Base-by-base conservation (phyloP, 2,329 filamentous ascomycete species). In the Phialophora macrospora region DNA sequence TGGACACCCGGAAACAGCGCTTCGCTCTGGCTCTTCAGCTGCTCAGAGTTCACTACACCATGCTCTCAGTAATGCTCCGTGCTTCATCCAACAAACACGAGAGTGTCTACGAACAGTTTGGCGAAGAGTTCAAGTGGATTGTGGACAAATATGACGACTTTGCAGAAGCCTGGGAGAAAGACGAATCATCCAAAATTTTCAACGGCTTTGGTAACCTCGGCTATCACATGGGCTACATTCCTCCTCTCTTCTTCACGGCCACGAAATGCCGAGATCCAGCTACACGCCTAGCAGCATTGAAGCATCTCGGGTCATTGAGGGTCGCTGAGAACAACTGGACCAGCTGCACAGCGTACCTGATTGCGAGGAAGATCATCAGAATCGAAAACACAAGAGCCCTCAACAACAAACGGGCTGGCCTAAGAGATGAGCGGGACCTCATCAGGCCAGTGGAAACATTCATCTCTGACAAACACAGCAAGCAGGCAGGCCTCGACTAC, bases 241-340 rank as follows among this genome's bases (percentile, higher is more conserved):
- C 69, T 22, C 67, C 69, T 22, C 55, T 71, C 17, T 71, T 71
- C 55, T 65, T 67, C 38, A 66, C 69, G 3, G 67, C 69, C 11
- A 69, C 58, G 26, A 69, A 68, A 26, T 71, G 67, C 34, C 67
- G 67, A 1, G 63, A 69, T 59, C 62, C 55, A 24, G 55, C 26
- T 11, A 62, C 64, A 17, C 55, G 64, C 24, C 30, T 61, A 22
- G 56, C 63, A 4, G 66, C 68, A 3, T 48, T 66, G 57, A 61
- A 55, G 12, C 63, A 66, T 11, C 41, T 68, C 12, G 51, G 57
- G 12, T 46, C 55, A 20, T 41, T 68, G 22, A 32, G 44, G 32
- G 58, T 66, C 6, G 38, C 48, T 14, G 66, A 70, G 41, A 62
- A 61, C 30, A 66, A 68, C 24, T 70, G 68, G 68, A 68, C 68